These are phyloP conservation scores for Amanita phalloides DNA, from an alignment of 768 basidiomycete species.

Conservation along the genomic window DNA sequence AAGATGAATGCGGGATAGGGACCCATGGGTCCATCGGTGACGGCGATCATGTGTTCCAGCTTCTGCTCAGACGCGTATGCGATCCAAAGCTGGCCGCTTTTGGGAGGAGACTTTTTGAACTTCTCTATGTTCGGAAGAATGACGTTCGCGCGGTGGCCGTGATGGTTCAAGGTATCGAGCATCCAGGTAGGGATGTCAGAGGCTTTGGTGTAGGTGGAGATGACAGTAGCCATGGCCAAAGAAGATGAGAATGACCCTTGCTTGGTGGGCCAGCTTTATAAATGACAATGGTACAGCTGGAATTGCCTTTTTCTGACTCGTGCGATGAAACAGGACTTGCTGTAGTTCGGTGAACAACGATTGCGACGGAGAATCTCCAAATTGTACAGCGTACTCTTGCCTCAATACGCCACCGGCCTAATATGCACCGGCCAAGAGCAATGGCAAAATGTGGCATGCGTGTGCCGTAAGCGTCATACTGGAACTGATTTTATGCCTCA, in stretches of 20 bases:
- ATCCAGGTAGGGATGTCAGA: conserved; percentile 24
- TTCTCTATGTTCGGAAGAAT: conserved; percentile 29
- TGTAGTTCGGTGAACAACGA: too few relatives aligned
- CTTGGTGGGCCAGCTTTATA: not conserved
- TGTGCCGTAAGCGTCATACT: too few relatives aligned
- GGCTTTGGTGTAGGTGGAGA: conserved; percentile 17
- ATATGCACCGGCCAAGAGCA: too few relatives aligned
- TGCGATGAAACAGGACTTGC: too few relatives aligned
- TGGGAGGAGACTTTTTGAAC: conserved; percentile 10
- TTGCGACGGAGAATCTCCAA: too few relatives aligned
- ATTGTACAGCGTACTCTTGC: too few relatives aligned
- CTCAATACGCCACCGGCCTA: too few relatives aligned
- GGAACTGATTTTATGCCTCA: too few relatives aligned
- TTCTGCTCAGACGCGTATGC: conserved; percentile 11
- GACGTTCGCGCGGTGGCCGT: conserved; percentile 30
- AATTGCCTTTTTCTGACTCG: too few relatives aligned
- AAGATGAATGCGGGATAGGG: conserved; percentile 61
- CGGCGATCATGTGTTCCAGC: conserved; percentile 49
- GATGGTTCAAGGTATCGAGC: conserved; percentile 22
- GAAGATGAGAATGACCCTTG: not conserved
- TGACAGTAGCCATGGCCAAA: not conserved
- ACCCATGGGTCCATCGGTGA: conserved; percentile 43
- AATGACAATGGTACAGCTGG: too few relatives aligned
- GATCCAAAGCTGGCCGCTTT: conserved; percentile 24
- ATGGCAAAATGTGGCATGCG: too few relatives aligned